Base-by-base conservation (phyloP, 257 asterid genomes). In the Fraxinus pennsylvanica region DNA sequence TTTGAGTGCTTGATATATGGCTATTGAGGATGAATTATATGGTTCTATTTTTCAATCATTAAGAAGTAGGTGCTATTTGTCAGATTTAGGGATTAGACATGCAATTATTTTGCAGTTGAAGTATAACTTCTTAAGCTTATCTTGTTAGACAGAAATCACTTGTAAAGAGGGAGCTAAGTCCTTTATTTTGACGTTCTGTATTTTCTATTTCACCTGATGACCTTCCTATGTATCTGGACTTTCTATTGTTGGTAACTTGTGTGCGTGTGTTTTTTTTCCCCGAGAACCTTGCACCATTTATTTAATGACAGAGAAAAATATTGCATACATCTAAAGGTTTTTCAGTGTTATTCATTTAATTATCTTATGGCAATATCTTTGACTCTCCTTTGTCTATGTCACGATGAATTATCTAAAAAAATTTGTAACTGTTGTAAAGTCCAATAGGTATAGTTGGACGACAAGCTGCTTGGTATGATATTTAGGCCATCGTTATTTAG, bases 401-500 rank as follows among this genome's bases (percentile, higher is more conserved):
- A 71, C 3, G 15, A 30, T 0, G 5, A 25, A 33, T 59, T 61
- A 61, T 61, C 32, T 22, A 61, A 22, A 61, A 61, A 7, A 0
- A 5, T 21, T 61, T 21, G 32, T 61, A 61, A 21, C 17, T 61
- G 4, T 61, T 22, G 15, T 61, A 61, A 59, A n/a, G 8, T 59
- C 68, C 68, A 59, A 59, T n/a, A 22, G 68, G 59, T 17, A 50
- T 12, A 13, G n/a, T 17, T 15, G 59, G 41, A 59, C 3, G 8
- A 21, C 1, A 6, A 61, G 9, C 68, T 61, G 32, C 32, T 61
- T 61, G 14, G 9, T 80, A 41, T 54, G 14, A 1, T 33, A 50
- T 74, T 73, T 68, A 33, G 77, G 59, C 73, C 63, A 29, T 69
- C 66, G 29, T 74, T 13, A 70, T 77, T 50, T 75, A 45, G 70